A percentile compares a stretch with the other conserved stretches of the same genome.
phyloP scores from a whole-genome alignment of 495 filamentous ascomycete species.

The Tuber brumale region DNA sequence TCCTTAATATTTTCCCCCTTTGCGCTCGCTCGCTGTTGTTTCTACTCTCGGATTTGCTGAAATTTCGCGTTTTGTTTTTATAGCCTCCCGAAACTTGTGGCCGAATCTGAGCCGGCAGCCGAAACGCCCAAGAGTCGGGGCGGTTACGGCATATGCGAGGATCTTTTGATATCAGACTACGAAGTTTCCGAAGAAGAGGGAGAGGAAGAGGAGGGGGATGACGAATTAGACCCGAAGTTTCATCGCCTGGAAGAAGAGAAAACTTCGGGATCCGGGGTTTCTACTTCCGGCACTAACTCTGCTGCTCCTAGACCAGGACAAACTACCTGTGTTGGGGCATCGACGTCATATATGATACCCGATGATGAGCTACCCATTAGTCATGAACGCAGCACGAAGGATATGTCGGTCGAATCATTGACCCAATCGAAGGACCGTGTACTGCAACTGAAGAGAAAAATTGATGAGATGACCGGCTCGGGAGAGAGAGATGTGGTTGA shows the following conservation, averaged over 20 bases:
- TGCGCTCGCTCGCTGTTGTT: neutral
- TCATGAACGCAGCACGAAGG: conserved; percentile 36
- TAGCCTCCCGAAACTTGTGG: neutral
- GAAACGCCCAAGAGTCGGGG: conserved; percentile 26
- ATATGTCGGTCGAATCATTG: conserved; percentile 25
- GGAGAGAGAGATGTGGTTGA: conserved; percentile 24
- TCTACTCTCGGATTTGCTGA: neutral
- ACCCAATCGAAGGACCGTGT: conserved; percentile 25
- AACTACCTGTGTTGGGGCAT: conserved; percentile 32
- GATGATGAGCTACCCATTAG: conserved; percentile 33
- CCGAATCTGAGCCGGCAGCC: neutral
- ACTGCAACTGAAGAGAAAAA: conserved; percentile 30
- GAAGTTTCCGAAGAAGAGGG: conserved; percentile 19
- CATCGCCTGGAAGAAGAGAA: conserved; percentile 34
- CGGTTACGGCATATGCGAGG: conserved; percentile 32
- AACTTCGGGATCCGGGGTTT: conserved; percentile 29
- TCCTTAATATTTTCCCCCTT: neutral
- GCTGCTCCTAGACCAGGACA: conserved; percentile 14
- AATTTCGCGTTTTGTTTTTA: neutral
- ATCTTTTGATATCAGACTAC: conserved; percentile 2
- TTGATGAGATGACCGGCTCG: conserved; percentile 24
- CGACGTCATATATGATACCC: conserved; percentile 29
- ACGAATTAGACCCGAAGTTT: conserved; percentile 24
- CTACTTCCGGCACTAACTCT: conserved; percentile 15
- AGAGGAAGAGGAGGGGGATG: conserved; percentile 26